A percentile compares a stretch with the other conserved stretches of the same genome.
phyloP scores from a whole-genome alignment of 169 alveolate species.

The Plasmodium vinckei region DNA sequence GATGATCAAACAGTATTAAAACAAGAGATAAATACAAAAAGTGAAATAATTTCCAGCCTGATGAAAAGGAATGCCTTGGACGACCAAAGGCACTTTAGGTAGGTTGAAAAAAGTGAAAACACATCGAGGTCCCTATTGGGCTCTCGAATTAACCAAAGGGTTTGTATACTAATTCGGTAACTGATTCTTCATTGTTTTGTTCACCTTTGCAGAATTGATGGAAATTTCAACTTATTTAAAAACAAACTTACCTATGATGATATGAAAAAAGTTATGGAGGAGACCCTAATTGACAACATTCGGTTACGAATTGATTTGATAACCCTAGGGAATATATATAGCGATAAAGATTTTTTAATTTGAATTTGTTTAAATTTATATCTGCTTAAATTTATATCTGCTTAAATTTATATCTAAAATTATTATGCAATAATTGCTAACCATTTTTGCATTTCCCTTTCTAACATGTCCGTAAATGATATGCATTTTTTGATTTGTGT shows the following conservation, averaged over 20 bases:
- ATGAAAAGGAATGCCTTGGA: slow-evolving; percentile 29
- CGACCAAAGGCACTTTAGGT: slow-evolving; percentile 43
- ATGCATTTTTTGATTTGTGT: neutral
- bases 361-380: neutral
- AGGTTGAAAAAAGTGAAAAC: no score
- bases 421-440: neutral
- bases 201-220: slow-evolving; percentile 14
- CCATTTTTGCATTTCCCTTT: no score
- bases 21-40: slow-evolving; percentile 46
- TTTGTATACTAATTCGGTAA: neutral
- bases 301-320: slow-evolving; percentile 32
- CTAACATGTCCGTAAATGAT: no score
- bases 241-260: slow-evolving; percentile 38
- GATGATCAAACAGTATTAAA: slow-evolving; percentile 35
- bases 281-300: slow-evolving; percentile 46
- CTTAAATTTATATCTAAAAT: no score
- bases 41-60: slow-evolving; percentile 20
- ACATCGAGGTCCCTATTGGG: no score
- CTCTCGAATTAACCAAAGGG: no score
- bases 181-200: neutral
- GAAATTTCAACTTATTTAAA: neutral
- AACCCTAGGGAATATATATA: slow-evolving; percentile 11
- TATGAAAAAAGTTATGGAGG: slow-evolving; percentile 50
- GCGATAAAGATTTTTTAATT: neutral
- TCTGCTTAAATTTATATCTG: neutral